Base-by-base conservation (phyloP, 352 stramenopile genomes). In the Aphanomyces stellatus region DNA sequence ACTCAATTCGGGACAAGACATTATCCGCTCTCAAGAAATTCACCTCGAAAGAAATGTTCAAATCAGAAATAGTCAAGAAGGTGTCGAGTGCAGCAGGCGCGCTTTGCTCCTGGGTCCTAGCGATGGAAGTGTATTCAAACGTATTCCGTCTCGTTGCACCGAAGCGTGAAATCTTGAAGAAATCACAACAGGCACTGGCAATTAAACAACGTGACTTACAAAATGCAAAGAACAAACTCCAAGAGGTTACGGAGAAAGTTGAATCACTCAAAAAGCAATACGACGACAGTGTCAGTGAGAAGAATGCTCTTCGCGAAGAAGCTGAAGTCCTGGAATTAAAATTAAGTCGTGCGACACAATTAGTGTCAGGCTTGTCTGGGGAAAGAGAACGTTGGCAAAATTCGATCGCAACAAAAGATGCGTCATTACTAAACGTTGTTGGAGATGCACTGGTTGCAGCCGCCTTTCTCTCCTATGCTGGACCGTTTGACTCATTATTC, bases 1-100 rank as follows among this genome's bases (percentile, higher is more conserved):
- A 98, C 65, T 95, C 93, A 31, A 96, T 98, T 31, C 87, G 82
- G 13, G 88, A 93, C 64, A 96, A 96, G 63, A 94, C 91, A 0
- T 89, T 98, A 24, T 92, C 87, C 19, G 97, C 96, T 63, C 75
- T 98, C 13, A 97, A 98, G 65, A 97, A 98, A 73, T 98, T 95
- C 76, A 96, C 84, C 10, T 85, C 81, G 2, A 93, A 93, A 53
- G 82, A 83, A 30, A 78, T 70, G 5, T 93, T 94, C 69, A 88
- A 96, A 49, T 53, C 90, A 0, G 88, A 97, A 43, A 91, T 96
- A 28, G 88, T 93, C 11, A 82, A 88, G 8, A 97, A 98, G 51
- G 82, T 96, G 22, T 97, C 88, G 2, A 84, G 77, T 2, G 91
- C 91, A 1, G 92, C 91, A 2, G 89, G 85, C 30, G 89, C 88